These are phyloP conservation scores for Gypsophila paniculata DNA, from an alignment of 179 eudicot species.

Conservation along the genomic window DNA sequence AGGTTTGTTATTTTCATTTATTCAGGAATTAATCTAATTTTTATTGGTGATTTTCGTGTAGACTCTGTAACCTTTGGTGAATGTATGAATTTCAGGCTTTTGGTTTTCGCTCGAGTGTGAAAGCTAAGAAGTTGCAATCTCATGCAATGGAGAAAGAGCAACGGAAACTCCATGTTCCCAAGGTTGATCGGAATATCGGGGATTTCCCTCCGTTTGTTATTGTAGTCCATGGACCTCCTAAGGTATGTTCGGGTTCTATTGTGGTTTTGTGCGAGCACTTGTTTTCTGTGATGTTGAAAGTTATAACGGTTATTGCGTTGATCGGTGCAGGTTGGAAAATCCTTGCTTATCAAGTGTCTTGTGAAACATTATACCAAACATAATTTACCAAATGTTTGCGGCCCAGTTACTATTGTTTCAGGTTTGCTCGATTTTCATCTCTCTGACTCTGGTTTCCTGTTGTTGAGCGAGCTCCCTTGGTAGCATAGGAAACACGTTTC, in stretches of 20 bases:
- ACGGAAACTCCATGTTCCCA: conserved; percentile 74
- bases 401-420: conserved; percentile 83
- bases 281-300: too few species aligned
- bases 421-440: conserved; percentile 34
- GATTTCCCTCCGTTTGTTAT: conserved; percentile 81
- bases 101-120: conserved; percentile 59
- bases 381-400: conserved; percentile 78
- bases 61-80: background rate
- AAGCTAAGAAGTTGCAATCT: conserved; percentile 72
- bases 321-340: conserved; percentile 69
- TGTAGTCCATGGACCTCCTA: conserved; percentile 89
- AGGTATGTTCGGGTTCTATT: conserved; percentile 32
- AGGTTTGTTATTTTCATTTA: conserved; percentile 34
- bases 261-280: background rate
- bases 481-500: too few species aligned
- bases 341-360: conserved; percentile 74
- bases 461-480: too few species aligned
- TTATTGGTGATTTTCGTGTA: background rate
- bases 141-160: conserved; percentile 83
- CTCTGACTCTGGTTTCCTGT: background rate
- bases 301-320: background rate
- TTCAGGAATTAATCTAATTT: too few species aligned
- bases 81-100: conserved; percentile 49
- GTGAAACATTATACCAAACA: conserved; percentile 88
- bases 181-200: conserved; percentile 58